Conservation (phyloP, 179 eudicot genomes). For the Silene coronaria region DNA sequence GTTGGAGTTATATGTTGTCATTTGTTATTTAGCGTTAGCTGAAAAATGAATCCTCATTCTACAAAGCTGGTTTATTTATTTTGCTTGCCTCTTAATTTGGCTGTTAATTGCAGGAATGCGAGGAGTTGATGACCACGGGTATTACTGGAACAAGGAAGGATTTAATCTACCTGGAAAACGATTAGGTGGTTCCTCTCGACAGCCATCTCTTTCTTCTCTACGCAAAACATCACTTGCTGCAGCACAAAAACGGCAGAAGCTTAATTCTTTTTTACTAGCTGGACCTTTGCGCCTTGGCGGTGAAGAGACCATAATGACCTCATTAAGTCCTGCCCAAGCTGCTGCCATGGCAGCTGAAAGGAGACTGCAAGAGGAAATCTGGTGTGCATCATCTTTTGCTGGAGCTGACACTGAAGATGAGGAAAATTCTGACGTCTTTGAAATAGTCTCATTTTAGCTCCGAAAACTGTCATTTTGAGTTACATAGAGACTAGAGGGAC, state of each 20-base stretch:
- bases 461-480: no score
- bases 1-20: no score
- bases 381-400: constrained; percentile 68
- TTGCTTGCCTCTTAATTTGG: background rate
- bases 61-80: background rate
- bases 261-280: constrained; percentile 56
- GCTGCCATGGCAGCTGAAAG: constrained; percentile 99
- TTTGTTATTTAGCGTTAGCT: background rate
- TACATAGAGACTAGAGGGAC: no score
- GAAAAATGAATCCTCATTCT: background rate
- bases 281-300: constrained; percentile 88
- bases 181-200: constrained; percentile 63
- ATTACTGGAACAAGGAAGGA: constrained; percentile 69
- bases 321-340: constrained; percentile 81
- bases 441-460: constrained; percentile 15
- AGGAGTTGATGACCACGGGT: constrained; percentile 71
- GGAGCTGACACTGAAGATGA: constrained; percentile 38
- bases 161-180: constrained; percentile 85
- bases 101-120: constrained; percentile 58
- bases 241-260: constrained; percentile 61
- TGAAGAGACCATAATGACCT: constrained; percentile 61
- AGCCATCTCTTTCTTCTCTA: constrained; percentile 65
- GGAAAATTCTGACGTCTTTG: constrained; percentile 24
- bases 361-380: constrained; percentile 77
- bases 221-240: constrained; percentile 56